Conservation (phyloP, 1,139 yeast species). For the Dujonia santamariae region DNA sequence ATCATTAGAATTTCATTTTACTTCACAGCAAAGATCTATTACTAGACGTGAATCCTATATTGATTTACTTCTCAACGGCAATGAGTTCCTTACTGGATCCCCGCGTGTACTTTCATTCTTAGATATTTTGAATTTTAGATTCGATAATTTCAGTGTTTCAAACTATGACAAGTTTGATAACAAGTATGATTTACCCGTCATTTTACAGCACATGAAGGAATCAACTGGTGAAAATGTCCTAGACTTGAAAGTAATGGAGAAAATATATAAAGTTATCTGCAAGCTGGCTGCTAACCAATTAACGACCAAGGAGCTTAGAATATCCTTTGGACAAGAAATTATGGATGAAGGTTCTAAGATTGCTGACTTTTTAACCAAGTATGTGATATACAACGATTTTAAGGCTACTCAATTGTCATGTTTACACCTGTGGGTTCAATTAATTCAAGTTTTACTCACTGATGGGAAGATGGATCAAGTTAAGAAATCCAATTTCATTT, state of each 20-base stretch:
- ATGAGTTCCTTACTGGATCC: conserved; percentile 46
- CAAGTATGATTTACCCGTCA: conserved; percentile 26
- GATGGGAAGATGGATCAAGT: conserved; percentile 40
- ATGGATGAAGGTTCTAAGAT: conserved; percentile 26
- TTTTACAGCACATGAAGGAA: conserved; percentile 25
- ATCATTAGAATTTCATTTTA: conserved; percentile 68
- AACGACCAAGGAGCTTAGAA: conserved; percentile 18
- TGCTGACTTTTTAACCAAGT: conserved; percentile 38
- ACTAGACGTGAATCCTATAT: conserved; percentile 56
- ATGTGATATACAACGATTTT: conserved; percentile 43
- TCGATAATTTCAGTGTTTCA: conserved; percentile 34
- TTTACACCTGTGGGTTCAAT: conserved; percentile 78
- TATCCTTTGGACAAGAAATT: conserved; percentile 22
- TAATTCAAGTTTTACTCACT: conserved; percentile 68
- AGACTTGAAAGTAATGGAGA: conserved; percentile 22
- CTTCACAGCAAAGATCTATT: conserved; percentile 49
- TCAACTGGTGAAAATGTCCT: conserved; percentile 13
- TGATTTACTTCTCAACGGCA: conserved; percentile 48
- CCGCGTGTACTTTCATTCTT: conserved; percentile 66
- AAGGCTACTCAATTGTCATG: conserved; percentile 56
- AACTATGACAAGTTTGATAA: conserved; percentile 40
- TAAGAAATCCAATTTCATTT: conserved; percentile 55
- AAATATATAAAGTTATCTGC: conserved; percentile 23
- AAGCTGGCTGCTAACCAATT: conserved; percentile 17
- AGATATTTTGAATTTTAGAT: conserved; percentile 62